phyloP scores from a whole-genome alignment of 1,139 yeast genomes.

The Taphrina betulina region DNA sequence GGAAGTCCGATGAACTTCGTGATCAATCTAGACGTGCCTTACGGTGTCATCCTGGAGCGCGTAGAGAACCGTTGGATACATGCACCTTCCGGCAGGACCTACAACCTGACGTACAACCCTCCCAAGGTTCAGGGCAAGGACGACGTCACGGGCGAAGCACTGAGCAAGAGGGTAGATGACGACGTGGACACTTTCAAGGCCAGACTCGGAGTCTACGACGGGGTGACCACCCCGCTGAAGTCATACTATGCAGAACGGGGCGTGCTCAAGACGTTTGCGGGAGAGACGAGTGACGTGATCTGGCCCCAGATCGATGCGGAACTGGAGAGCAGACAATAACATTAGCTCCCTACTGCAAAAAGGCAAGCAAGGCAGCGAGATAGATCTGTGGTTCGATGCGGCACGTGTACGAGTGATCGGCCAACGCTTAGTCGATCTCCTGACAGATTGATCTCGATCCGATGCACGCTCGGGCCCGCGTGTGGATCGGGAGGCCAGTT shows the following conservation, averaged over 20 bases:
- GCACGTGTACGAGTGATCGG: too few relatives aligned
- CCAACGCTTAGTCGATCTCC: too few relatives aligned
- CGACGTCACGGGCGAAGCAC: slow-evolving; percentile 91
- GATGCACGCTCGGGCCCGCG: too few relatives aligned
- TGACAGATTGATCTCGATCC: too few relatives aligned
- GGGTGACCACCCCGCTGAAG: slow-evolving; percentile 60
- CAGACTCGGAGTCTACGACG: slow-evolving; percentile 62
- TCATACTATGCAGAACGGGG: slow-evolving; percentile 58
- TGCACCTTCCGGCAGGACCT: slow-evolving; percentile 35
- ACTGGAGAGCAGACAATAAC: too few relatives aligned
- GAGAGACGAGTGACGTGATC: slow-evolving; percentile 77
- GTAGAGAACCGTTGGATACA: slow-evolving; percentile 94
- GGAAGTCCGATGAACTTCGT: slow-evolving; percentile 82
- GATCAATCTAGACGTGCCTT: slow-evolving; percentile 92
- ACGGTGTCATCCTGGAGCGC: slow-evolving; percentile 92
- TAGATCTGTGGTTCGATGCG: too few relatives aligned
- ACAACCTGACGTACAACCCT: slow-evolving; percentile 44
- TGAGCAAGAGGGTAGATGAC: slow-evolving; percentile 97
- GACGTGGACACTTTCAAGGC: slow-evolving; percentile 74
- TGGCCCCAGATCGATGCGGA: slow-evolving; percentile 60
- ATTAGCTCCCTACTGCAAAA: too few relatives aligned
- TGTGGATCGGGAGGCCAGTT: too few relatives aligned
- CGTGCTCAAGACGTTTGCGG: slow-evolving; percentile 58
- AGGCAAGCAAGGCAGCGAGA: too few relatives aligned
- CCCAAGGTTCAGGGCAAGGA: slow-evolving; percentile 94